Base-by-base conservation (phyloP, 1,284 basidiomycete species). In the Tylopilus sp. region DNA sequence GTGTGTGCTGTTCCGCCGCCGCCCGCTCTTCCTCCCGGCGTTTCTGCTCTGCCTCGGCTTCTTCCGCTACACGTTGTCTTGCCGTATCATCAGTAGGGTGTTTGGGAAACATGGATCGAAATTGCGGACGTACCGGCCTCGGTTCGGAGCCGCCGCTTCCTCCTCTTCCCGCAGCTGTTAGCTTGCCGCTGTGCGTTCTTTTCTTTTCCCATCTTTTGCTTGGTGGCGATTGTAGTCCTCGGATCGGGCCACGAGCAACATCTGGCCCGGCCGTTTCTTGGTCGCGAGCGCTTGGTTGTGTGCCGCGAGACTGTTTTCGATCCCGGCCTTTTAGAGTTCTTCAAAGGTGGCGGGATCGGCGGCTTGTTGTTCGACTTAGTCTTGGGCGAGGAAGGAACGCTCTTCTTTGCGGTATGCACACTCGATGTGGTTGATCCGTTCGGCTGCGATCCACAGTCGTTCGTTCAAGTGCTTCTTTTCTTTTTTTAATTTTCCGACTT, bases 391-490 rank as follows among this genome's bases (percentile, higher is more conserved):
- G 22, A 99, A 85, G 0, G 96, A 94, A 16, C 92, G 89, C 80
- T 99, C 98, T 68, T 97, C 96, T 81, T 96, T 95, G 70, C 97
- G 93, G 84, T 94, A 95, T 0, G 97, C 97, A 69, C 98, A 95
- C 83, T 99, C 97, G 76, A 95, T 81, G 81, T 99, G 97, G 77
- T 99, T 97, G 74, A 99, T 91, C 39, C 96, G 93, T 82, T 99
- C 98, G 64, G 91, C 81, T 61, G 94, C 88, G 69, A 97, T 89
- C 47, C 96, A 92, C 66, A 98, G 86, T 33, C 92, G 90, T 74
- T 97, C 94, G 69, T 87, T 89, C 70, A 95, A 85, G 72, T 97
- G 94, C 73, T 91, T 92, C 88, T 98, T 98, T 83, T 99, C 97
- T 83, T 98, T 98, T 83, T 98, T 97, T 63, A 98, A 86, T 77